These are phyloP conservation scores for Cyclotella sp. DNA, from an alignment of 108 stramenopile genomes.

Conservation along the genomic window DNA sequence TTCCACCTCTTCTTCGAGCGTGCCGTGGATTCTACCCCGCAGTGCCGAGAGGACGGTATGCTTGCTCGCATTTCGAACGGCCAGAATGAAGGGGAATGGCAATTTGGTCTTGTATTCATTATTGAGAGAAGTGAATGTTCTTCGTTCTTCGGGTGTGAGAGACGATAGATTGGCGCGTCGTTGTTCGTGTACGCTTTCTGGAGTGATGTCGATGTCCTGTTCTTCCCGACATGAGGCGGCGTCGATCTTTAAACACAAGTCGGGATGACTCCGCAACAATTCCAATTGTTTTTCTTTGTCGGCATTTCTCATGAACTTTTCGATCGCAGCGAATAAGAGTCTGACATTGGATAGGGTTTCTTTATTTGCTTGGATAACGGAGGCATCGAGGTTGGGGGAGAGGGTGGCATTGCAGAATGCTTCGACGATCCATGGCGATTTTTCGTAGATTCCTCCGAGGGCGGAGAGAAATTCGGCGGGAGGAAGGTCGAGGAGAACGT, in stretches of 20 bases:
- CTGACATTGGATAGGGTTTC: conserved; percentile 55
- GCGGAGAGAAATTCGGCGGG: conserved; percentile 56
- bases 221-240: neutral
- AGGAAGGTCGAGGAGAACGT: conserved; percentile 45
- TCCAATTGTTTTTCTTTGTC: conserved; percentile 63
- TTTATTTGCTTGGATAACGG: conserved; percentile 24
- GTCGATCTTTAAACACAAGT: conserved; percentile 49
- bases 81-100: conserved; percentile 86
- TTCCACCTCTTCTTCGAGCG: conserved; percentile 64
- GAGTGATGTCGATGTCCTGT: conserved; percentile 59
- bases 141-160: conserved; percentile 68
- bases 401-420: conserved; percentile 51
- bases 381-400: conserved; percentile 16
- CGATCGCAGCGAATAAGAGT: conserved; percentile 65
- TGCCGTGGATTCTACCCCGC: conserved; percentile 58
- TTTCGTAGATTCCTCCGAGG: conserved; percentile 88
- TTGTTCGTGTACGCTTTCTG: conserved; percentile 84
- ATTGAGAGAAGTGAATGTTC: conserved; percentile 64
- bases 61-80: conserved; percentile 87
- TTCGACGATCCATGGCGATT: conserved; percentile 82
- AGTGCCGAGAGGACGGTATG: conserved; percentile 78
- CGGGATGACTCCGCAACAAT: conserved; percentile 78
- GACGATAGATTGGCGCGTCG: conserved; percentile 70
- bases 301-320: conserved; percentile 59
- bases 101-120: conserved; percentile 70